Conservation (phyloP, 306 rosid species). For the Fragaria nilgerrensis region DNA sequence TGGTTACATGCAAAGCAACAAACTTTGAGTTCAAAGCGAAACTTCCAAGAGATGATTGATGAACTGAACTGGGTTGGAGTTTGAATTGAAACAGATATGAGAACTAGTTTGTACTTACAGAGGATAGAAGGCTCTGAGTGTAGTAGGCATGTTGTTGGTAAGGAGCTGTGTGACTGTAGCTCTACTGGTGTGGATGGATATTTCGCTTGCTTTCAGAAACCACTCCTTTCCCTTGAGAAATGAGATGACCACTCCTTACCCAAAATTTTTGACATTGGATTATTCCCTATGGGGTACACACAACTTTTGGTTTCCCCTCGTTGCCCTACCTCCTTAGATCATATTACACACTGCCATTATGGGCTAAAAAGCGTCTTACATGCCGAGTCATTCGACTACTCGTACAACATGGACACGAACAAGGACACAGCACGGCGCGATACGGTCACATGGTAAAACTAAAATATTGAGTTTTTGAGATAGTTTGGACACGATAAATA, state of each 20-base stretch:
- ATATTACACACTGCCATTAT: conserved; percentile 2
- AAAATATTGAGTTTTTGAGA: too few relatives aligned
- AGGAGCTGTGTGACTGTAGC: background rate
- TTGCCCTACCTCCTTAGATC: background rate
- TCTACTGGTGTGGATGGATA: conserved; percentile 1
- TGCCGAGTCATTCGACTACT: too few relatives aligned
- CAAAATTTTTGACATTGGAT: background rate
- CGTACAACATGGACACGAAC: too few relatives aligned
- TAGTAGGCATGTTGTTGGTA: conserved; percentile 1
- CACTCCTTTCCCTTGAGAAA: background rate
- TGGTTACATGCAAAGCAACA: background rate
- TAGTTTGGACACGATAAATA: too few relatives aligned
- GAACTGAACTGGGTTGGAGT: background rate
- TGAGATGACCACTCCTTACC: background rate
- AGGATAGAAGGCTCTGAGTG: conserved; percentile 8
- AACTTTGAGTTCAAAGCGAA: background rate
- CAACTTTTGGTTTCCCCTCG: background rate
- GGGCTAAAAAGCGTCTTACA: too few relatives aligned
- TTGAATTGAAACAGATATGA: background rate
- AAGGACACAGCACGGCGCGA: too few relatives aligned
- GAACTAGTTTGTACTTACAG: conserved; percentile 4
- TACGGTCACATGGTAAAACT: too few relatives aligned
- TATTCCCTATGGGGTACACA: background rate
- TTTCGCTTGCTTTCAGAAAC: background rate
- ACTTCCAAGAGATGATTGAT: background rate